Percentiles rank a stretch among this genome's conserved stretches.
phyloP scores from a whole-genome alignment of 352 stramenopile species.

The Peronospora belbahrii region DNA sequence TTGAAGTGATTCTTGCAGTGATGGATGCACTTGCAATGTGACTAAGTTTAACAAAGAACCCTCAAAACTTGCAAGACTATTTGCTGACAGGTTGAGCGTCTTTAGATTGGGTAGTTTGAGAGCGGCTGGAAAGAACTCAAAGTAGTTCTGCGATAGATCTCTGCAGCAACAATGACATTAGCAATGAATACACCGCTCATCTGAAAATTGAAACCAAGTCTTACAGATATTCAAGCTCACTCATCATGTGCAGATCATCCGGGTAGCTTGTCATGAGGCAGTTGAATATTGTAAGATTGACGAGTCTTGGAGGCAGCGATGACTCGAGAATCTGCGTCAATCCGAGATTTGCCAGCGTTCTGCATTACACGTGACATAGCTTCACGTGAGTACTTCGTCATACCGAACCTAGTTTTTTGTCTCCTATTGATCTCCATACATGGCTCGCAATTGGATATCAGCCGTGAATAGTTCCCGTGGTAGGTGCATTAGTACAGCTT shows the following conservation, averaged over 20 bases:
- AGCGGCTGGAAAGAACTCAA: constrained; percentile 38
- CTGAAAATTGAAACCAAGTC: constrained; percentile 3
- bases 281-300: constrained; percentile 54
- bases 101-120: constrained; percentile 30
- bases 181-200: background rate
- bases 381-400: background rate
- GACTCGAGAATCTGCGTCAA: constrained; percentile 35
- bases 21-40: constrained; percentile 33
- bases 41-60: constrained; percentile 30
- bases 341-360: constrained; percentile 43
- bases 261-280: constrained; percentile 45
- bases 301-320: constrained; percentile 27
- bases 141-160: constrained; percentile 61
- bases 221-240: constrained; percentile 38
- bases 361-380: constrained; percentile 7
- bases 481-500: constrained; percentile 33
- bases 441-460: constrained; percentile 28
- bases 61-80: constrained; percentile 40
- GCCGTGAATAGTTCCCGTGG: constrained; percentile 23
- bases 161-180: constrained; percentile 19
- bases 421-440: constrained; percentile 23
- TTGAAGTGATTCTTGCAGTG: background rate
- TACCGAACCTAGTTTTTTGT: background rate
- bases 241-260: constrained; percentile 42
- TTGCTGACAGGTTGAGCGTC: constrained; percentile 46